Base-by-base conservation (phyloP, 106 monocot species). In the Alisma plantagoaquatica region DNA sequence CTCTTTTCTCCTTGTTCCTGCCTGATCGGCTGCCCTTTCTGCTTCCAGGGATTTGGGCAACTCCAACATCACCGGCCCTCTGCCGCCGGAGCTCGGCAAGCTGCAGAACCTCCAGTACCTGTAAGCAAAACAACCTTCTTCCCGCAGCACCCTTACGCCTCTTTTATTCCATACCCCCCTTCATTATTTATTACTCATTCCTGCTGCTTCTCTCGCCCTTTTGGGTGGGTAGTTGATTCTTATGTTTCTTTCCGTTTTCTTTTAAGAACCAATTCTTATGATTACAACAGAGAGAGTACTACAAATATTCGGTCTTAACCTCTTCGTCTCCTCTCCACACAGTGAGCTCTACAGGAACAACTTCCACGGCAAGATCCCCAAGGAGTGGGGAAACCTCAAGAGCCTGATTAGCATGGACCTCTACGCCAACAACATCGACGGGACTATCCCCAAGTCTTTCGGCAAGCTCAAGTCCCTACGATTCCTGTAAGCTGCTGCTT, bases 321-420 rank as follows among this genome's bases (percentile, higher is more conserved):
- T n/a, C n/a, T n/a, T n/a, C n/a, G n/a, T n/a, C 12, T 3, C 29
- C 29, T 11, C 29, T 32, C 2, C 49, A 18, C 38, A 25, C 75
- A 96, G 96, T 54, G 96, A 98, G 67, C 68, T 98, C 15, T 98
- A 98, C 62, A 74, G 78, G 62, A 98, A 98, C 66, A 89, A 81
- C 44, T 78, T 98, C 46, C 50, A 79, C 30, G 96, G 89, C 10
- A 72, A 85, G 64, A 84, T 98, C 61, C 89, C 96, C 0, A 44
- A 89, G 44, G 89, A 75, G 49, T 59, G 89, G 55, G 89, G 96
- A 7, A 72, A 79, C 31, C 61, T 98, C 47, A 84, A 82, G 73
- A 85, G 67, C 63, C 65, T 98, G 23, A 48, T 98, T 41, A 98
- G 96, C 77, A 69, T 98, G 75, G 89, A 98, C 65, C 72, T 98